Percentiles rank a stretch among this genome's conserved stretches.
Conservation (phyloP, 768 basidiomycete species). For the Boletus coccyginus region DNA sequence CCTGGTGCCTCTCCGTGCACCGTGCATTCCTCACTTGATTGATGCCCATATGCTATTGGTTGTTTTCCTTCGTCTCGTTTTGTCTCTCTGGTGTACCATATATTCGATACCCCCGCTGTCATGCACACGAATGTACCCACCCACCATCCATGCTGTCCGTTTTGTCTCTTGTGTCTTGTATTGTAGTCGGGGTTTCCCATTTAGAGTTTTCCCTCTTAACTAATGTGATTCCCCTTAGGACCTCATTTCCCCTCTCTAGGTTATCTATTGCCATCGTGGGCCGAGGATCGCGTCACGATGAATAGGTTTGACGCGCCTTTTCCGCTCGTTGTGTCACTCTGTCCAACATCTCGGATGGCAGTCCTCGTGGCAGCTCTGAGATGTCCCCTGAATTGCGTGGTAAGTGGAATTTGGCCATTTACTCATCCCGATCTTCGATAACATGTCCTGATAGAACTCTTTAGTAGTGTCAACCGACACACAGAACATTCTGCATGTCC, state of each 20-base stretch:
- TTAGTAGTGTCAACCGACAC: no score
- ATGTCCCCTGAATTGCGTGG: no score
- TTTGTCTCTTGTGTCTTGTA: constrained; percentile 1
- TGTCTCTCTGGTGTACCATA: constrained; percentile 12
- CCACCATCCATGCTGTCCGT: constrained; percentile 1
- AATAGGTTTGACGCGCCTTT: no score
- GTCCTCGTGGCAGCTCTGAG: no score
- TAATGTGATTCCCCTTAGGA: not conserved
- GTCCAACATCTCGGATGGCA: no score
- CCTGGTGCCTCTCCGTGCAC: not conserved
- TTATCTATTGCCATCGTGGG: not conserved
- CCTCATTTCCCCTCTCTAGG: not conserved
- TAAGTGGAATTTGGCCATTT: no score
- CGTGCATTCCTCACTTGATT: not conserved
- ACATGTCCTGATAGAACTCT: no score
- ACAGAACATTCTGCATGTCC: no score
- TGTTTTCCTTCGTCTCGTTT: constrained; percentile 6
- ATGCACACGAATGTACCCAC: not conserved
- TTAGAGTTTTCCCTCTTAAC: constrained; percentile 4
- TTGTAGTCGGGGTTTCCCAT: not conserved
- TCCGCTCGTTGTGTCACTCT: no score
- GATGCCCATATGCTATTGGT: not conserved
- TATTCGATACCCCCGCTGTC: not conserved
- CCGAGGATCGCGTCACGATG: not conserved
- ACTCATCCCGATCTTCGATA: no score